Evolutionary conservation across 371 early-diverging fungal genomes (phyloP), one percentile per base, ranked within the genome.

Genomic region (Mucor lusitanicus): DNA sequence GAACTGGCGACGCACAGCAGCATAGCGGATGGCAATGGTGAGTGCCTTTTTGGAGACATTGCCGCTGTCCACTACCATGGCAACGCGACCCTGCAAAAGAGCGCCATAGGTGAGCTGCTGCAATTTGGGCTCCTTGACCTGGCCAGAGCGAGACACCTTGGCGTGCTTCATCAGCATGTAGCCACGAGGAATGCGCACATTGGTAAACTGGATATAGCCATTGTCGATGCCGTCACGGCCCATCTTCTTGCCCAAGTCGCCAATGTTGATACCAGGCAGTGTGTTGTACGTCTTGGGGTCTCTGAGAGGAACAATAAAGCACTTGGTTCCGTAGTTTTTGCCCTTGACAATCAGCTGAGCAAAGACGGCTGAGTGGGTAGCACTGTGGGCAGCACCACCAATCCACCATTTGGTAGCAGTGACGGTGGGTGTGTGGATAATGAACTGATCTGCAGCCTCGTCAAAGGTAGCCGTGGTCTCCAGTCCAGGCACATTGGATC

Each of bases 401-500:
- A 97, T 95, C 98, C 98, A 97, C 97, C 96, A 97, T 84, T 73
- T 97, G 64, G 96, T 94, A 28, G 97, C 91, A 9, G 96, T 94
- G 39, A 96, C 68, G 11, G 91, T 87, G 11, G 97, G 97, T 11
- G 97, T 94, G 74, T 97, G 95, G 64, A 97, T 91, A 62, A 94
- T 78, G 65, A 93, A 97, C 77, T 94, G 92, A 70, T 95, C 94
- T 6, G 92, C 74, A 21, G 86, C 87, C 65, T 88, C 89, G 73
- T 94, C 92, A 75, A 91, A 94, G 8, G 96, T 97, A 21, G 97
- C 97, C 5, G 93, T 94, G 15, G 98, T 97, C 70, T 96, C 97
- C 3, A 97, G 78, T 7, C 95, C 95, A 28, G 92, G 91, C 13
- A 97, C 94, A 70, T 97, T 95, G 35, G 95, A 95, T 0, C 94